Conservation (phyloP, 2,329 filamentous ascomycete species). For the Verruconis gallopava region DNA sequence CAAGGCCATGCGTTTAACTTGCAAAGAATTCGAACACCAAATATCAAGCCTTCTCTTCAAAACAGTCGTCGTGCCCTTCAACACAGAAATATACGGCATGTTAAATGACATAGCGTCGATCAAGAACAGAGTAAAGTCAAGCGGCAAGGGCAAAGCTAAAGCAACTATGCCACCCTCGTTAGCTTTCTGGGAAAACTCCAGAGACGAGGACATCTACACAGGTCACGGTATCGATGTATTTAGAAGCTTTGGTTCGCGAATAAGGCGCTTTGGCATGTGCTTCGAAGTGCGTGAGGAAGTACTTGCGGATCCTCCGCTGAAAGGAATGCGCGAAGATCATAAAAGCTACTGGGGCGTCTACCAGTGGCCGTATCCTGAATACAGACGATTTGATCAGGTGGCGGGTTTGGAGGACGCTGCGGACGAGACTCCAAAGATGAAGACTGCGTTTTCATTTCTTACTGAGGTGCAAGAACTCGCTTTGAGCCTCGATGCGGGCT, state of each 20-base stretch:
- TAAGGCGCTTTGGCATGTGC: conserved; percentile 52
- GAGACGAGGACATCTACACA: conserved; percentile 32
- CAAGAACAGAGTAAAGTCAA: conserved; percentile 23
- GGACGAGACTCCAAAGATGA: conserved; percentile 50
- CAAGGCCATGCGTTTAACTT: conserved; percentile 48
- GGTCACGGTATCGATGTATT: conserved; percentile 51
- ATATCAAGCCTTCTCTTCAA: conserved; percentile 47
- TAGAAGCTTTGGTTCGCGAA: conserved; percentile 45
- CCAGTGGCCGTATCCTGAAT: conserved; percentile 48
- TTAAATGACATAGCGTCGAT: conserved; percentile 15
- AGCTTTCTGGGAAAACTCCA: conserved; percentile 27
- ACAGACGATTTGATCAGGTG: conserved; percentile 46
- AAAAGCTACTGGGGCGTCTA: conserved; percentile 52
- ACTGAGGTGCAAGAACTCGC: conserved; percentile 48
- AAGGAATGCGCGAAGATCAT: conserved; percentile 41
- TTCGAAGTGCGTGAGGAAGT: conserved; percentile 51
- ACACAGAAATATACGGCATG: conserved; percentile 48
- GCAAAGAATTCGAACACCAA: conserved; percentile 44
- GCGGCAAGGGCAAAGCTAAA: conserved; percentile 19
- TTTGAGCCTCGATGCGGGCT: conserved; percentile 52
- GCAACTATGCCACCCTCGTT: background rate
- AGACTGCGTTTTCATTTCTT: conserved; percentile 45
- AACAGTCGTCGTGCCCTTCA: conserved; percentile 53
- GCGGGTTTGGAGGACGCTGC: conserved; percentile 49
- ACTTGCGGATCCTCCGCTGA: conserved; percentile 39